Percentiles rank a stretch among this genome's conserved stretches.
Conservation (phyloP, 495 filamentous ascomycete genomes). For the Penicillium coffeae region DNA sequence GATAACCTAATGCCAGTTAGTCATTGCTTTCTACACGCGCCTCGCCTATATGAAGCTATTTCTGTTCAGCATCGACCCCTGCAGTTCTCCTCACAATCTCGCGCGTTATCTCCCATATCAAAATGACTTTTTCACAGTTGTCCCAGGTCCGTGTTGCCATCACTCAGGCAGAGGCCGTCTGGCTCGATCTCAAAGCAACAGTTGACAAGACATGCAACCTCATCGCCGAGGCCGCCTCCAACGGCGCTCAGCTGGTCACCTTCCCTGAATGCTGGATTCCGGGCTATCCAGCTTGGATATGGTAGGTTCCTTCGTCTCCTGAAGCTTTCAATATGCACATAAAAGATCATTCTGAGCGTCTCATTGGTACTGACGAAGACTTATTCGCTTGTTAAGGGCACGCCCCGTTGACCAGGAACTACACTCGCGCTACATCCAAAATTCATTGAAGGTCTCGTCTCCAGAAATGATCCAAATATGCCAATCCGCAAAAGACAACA, state of each 20-base stretch:
- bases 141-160: slow-evolving; percentile 46
- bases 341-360: too few species aligned
- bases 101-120: too few species aligned
- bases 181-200: slow-evolving; percentile 48
- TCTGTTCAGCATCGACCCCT: too few species aligned
- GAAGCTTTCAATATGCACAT: not conserved
- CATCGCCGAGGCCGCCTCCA: slow-evolving; percentile 49
- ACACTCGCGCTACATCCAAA: slow-evolving; percentile 45
- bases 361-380: too few species aligned
- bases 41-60: too few species aligned
- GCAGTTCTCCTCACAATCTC: too few species aligned
- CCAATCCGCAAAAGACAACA: slow-evolving; percentile 32
- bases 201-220: slow-evolving; percentile 49
- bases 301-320: too few species aligned
- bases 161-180: slow-evolving; percentile 50
- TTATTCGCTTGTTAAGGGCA: slow-evolving; percentile 24
- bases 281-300: slow-evolving; percentile 43
- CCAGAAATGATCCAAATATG: slow-evolving; percentile 46
- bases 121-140: too few species aligned
- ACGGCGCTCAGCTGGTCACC: slow-evolving; percentile 43
- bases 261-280: slow-evolving; percentile 47
- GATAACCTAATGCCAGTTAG: too few species aligned
- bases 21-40: too few species aligned
- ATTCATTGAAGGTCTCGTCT: slow-evolving; percentile 42
- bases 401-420: slow-evolving; percentile 43